Base-by-base conservation (phyloP, 345 rosid species). In the Boechera stricta region DNA sequence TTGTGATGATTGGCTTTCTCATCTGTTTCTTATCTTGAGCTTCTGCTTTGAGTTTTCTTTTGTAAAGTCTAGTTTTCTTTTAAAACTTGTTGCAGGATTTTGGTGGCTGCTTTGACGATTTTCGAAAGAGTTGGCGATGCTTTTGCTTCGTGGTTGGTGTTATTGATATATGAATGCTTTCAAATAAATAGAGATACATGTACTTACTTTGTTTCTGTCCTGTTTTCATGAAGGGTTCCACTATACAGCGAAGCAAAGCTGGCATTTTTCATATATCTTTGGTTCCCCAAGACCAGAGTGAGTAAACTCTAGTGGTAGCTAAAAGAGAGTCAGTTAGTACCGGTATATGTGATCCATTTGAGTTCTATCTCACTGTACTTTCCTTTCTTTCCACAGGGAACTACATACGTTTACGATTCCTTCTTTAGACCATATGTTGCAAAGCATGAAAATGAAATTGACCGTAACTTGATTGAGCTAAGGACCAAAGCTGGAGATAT, bases 251-350 rank as follows among this genome's bases (percentile, higher is more conserved):
- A 90, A 76, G 97, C 90, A 42, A 90, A 92, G 72, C 76, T 94
- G 82, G 95, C 93, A 39, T 83, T 90, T 54, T 81, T 89, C 72
- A 52, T 92, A 72, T 90, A 92, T 68, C 87, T 94, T 44, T 89
- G 97, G 97, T 85, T 86, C 68, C 90, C 89, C 0, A 84, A 86
- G 82, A 89, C 98, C 21, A 89, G 81, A 71, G 96, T 91, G 83
- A 44, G 87, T 54, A 32, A 56, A 58, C 61, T 38, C 44, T 15
- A 58, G 24, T 32, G 4, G 38, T 13, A 13, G 10, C 5, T 56
- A 60, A 45, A 10, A 28, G 52, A 51, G 58, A 69, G 29, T 32
- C 28, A 54, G 9, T 61, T 11, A 8, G 7, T 21, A 54, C 26
- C 0, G 21, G 55, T 12, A 35, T 35, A 54, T 64, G 9, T 71